Conservation (phyloP, 2,329 filamentous ascomycete genomes). For the Beauveria varroae region DNA sequence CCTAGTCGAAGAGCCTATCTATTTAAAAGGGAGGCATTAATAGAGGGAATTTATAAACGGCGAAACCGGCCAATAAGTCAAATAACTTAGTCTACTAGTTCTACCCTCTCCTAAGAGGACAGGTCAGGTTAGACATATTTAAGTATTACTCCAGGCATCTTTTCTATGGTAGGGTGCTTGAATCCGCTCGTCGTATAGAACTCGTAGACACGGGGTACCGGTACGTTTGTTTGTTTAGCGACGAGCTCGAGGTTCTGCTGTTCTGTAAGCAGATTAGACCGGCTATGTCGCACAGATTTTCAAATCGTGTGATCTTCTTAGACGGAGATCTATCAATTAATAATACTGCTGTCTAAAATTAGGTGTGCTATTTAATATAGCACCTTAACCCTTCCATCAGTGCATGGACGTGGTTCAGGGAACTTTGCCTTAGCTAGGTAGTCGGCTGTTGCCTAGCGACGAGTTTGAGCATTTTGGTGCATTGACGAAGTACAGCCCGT, state of each 20-base stretch:
- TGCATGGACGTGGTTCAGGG: background rate
- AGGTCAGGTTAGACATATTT: background rate
- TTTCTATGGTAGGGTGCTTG: background rate
- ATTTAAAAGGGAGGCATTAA: background rate
- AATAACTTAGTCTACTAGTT: background rate
- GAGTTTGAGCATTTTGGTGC: conserved; percentile 2
- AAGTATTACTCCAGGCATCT: background rate
- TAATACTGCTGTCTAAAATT: conserved; percentile 1
- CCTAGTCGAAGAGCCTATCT: background rate
- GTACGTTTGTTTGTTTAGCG: background rate
- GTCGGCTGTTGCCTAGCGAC: background rate
- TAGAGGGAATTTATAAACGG: background rate
- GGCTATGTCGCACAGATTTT: background rate
- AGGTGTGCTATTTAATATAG: background rate
- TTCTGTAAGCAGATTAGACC: background rate
- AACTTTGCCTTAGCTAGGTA: background rate
- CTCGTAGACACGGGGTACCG: conserved; percentile 1
- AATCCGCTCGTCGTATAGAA: background rate
- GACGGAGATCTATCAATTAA: background rate
- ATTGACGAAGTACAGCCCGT: conserved; percentile 1
- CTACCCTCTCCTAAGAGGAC: background rate
- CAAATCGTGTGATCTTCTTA: background rate
- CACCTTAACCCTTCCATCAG: background rate
- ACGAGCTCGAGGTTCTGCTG: conserved; percentile 1
- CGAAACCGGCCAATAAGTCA: background rate